Evolutionary conservation across 2,329 filamentous ascomycete species (phyloP), one percentile per base, ranked within the genome.

Genomic region (Rutstroemia sp.): DNA sequence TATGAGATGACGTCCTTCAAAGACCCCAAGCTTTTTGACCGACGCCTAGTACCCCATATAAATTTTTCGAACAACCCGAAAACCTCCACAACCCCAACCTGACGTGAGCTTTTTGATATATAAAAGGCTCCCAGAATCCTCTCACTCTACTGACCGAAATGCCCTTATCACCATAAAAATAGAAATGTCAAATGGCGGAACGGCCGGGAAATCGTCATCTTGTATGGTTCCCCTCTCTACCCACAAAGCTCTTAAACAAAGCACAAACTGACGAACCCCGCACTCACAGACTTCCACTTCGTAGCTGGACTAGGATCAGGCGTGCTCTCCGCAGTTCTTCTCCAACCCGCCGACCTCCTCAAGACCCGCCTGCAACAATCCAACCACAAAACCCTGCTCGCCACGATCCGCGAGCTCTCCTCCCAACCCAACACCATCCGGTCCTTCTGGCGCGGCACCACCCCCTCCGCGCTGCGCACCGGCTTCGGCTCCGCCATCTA

Each of bases 361-460:
- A 99, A 99, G 74, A 99, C 94, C 30, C 87, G 94, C 48, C 86
- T 97, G 42, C 94, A 99, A 71, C 94, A 97, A 72, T 90, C 89
- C 37, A 83, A 83, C 49, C 79, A 81, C 45, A 80, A 82, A 62
- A 83, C 90, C 2, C 81, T 97, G 57, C 72, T 82, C 53, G 75
- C 77, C 23, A 88, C 87, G 18, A 75, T 95, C 59, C 82, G 82
- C 66, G 76, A 83, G 37, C 90, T 95, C 68, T 80, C 87, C 61
- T 74, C 76, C 63, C 84, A 81, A 9, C 85, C 87, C 4, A 75
- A 75, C 58, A 68, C 75, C 23, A 75, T 95, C 61, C 80, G 83
- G 34, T 81, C 83, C 45, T 82, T 99, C 69, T 99, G 94, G 92
- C 85, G 94, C 61, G 94, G 94, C 55, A 95, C 94, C 4, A 78